These are phyloP conservation scores for Hemileia vastatrix DNA, from an alignment of 1,284 basidiomycete genomes.

Conservation along the genomic window DNA sequence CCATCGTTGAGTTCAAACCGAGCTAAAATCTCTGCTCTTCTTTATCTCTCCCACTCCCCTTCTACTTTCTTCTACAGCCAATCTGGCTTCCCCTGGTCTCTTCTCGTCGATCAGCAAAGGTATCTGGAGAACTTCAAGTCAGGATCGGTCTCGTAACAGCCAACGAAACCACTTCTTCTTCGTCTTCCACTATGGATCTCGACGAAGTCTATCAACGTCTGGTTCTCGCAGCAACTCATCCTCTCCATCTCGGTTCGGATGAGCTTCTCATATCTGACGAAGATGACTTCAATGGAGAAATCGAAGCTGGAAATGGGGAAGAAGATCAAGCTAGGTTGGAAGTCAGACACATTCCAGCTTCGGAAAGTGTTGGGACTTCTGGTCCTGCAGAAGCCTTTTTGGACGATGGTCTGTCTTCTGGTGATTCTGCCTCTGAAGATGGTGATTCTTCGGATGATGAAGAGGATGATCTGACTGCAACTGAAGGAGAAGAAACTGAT, in stretches of 20 bases:
- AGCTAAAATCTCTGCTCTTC: no score
- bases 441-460: constrained; percentile 27
- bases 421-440: no score
- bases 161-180: no score
- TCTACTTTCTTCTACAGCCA: constrained; percentile 13
- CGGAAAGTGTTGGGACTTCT: constrained; percentile 34
- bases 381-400: constrained; percentile 31
- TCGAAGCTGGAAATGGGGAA: no score
- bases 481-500: constrained; percentile 24
- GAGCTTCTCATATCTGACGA: no score
- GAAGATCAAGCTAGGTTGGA: no score
- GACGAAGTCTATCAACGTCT: constrained; percentile 27
- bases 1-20: no score
- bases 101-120: constrained; percentile 26
- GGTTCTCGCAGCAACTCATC: no score
- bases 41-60: no score
- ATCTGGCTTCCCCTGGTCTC: constrained; percentile 34
- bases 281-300: no score
- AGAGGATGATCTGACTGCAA: constrained; percentile 21
- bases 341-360: constrained; percentile 31
- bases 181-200: not conserved
- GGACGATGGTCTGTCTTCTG: constrained; percentile 15
- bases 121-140: constrained; percentile 33
- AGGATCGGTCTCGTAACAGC: constrained; percentile 32
- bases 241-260: no score